phyloP scores from a whole-genome alignment of 2,329 filamentous ascomycete species.

The Colletotrichum sp. region DNA sequence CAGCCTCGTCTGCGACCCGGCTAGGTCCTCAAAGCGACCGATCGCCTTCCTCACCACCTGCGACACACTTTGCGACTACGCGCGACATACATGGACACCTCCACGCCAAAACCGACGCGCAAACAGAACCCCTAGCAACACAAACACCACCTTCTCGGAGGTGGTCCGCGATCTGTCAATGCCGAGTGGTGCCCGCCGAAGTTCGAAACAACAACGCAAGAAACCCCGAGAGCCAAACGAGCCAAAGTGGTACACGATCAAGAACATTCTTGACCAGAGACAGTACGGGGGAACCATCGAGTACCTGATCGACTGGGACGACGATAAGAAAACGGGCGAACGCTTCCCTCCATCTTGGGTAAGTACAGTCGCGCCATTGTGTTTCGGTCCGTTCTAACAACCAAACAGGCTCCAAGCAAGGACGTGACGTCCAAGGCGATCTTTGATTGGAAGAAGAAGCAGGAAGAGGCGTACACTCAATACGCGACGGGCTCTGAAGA shows the following conservation, averaged over 20 bases:
- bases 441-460: conserved; percentile 35
- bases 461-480: not conserved
- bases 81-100: not conserved
- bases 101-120: not conserved
- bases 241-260: conserved; percentile 37
- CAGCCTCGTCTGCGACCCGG: conserved; percentile 14
- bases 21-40: conserved; percentile 3
- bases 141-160: conserved; percentile 15
- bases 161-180: conserved; percentile 18
- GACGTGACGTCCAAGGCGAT: conserved; percentile 35
- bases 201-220: conserved; percentile 1
- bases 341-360: conserved; percentile 39
- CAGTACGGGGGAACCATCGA: conserved; percentile 26
- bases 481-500: not conserved
- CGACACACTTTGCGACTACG: not conserved
- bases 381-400: not conserved
- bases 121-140: not conserved
- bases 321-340: conserved; percentile 34
- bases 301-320: conserved; percentile 45
- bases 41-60: not conserved
- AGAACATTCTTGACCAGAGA: conserved; percentile 39
- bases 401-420: not conserved
- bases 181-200: conserved; percentile 8
- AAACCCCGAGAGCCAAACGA: conserved; percentile 3
- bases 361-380: conserved; percentile 17